Conservation (phyloP, 768 basidiomycete genomes). For the Sarcomyxa edulis region DNA sequence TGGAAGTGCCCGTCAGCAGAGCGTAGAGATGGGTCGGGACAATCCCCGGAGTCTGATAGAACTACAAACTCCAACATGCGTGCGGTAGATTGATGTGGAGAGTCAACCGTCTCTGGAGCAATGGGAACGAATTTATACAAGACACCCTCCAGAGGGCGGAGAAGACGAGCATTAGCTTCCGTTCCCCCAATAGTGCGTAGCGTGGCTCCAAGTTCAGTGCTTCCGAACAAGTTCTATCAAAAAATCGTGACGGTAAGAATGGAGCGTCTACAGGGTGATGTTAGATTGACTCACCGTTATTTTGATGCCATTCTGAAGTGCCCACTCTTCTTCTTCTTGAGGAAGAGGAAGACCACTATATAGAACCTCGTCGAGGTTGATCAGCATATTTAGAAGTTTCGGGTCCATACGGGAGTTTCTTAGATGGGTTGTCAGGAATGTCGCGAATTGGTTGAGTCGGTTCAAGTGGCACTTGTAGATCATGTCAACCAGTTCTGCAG, state of each 20-base stretch:
- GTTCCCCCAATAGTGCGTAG: slow-evolving; percentile 53
- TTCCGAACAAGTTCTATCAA: slow-evolving; percentile 70
- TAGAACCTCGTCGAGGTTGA: slow-evolving; percentile 55
- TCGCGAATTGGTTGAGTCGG: slow-evolving; percentile 69
- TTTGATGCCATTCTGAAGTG: slow-evolving; percentile 55
- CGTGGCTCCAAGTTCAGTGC: slow-evolving; percentile 76
- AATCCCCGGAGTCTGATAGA: slow-evolving; percentile 60
- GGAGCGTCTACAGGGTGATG: slow-evolving; percentile 10
- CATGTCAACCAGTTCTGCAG: slow-evolving; percentile 70
- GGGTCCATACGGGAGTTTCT: slow-evolving; percentile 53
- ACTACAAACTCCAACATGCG: slow-evolving; percentile 67
- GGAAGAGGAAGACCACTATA: slow-evolving; percentile 63
- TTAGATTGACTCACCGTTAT: slow-evolving; percentile 44
- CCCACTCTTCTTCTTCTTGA: slow-evolving; percentile 69
- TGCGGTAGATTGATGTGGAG: slow-evolving; percentile 48
- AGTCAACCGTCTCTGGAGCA: slow-evolving; percentile 28
- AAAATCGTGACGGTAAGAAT: slow-evolving; percentile 17
- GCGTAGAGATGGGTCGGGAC: slow-evolving; percentile 56
- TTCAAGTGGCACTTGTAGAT: slow-evolving; percentile 62
- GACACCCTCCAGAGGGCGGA: slow-evolving; percentile 56
- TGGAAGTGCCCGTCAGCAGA: slow-evolving; percentile 67
- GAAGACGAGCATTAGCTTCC: slow-evolving; percentile 43
- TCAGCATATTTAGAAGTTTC: slow-evolving; percentile 53
- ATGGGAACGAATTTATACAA: slow-evolving; percentile 66
- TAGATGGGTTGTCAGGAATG: slow-evolving; percentile 63